Conservation (phyloP, 257 asterid genomes). For the Solanum virginianum region DNA sequence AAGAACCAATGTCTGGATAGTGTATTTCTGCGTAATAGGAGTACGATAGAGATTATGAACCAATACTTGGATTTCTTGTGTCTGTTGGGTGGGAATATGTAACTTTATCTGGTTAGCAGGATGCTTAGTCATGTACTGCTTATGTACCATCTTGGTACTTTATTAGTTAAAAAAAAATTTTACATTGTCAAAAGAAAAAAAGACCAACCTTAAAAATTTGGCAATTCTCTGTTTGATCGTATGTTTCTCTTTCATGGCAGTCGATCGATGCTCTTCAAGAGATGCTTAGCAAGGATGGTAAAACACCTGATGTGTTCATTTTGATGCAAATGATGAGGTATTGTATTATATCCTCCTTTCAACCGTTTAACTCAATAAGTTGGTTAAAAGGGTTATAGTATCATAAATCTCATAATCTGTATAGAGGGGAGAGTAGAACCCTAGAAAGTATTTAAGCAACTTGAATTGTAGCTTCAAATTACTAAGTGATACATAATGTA, state of each 20-base stretch:
- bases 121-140: neutral
- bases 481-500: neutral
- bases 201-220: neutral
- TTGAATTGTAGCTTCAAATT: neutral
- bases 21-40: neutral
- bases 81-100: neutral
- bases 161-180: neutral
- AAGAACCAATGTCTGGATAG: neutral
- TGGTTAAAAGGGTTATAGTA: neutral
- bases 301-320: constrained; percentile 58
- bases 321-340: constrained; percentile 78
- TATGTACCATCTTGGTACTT: neutral
- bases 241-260: constrained; percentile 29
- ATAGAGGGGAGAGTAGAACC: neutral
- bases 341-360: neutral
- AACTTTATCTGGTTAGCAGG: neutral
- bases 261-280: constrained; percentile 61
- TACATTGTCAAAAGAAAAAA: neutral
- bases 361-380: neutral
- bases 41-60: neutral
- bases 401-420: neutral
- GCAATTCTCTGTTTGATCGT: neutral
- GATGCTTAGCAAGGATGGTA: constrained; percentile 67
- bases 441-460: neutral
- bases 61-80: neutral